Base-by-base conservation (phyloP, 2,329 filamentous ascomycete genomes). In the Cryphonectria nitschkei region DNA sequence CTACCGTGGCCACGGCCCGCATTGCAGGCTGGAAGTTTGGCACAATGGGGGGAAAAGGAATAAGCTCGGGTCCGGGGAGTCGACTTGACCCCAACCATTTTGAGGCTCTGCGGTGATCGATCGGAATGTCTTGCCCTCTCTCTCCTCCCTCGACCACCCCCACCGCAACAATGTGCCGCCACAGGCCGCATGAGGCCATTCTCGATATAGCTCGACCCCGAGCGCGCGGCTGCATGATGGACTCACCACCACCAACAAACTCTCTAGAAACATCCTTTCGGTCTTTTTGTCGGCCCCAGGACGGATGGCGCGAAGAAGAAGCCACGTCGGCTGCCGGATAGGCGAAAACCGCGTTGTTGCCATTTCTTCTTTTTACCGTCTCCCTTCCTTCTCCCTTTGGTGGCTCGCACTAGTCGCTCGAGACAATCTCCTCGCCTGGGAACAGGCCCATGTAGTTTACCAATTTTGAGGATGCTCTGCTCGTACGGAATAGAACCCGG, bases 141-240 rank as follows among this genome's bases (percentile, higher is more conserved):
- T 46, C 61, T 6, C 16, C 9, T 11, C n/a, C 22, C 9, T 37
- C 43, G 22, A 50, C 46, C 46, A n/a, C 19, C 63, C 39, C 63
- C 46, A 50, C 46, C 22, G 46, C 22, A 50, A 54, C 64, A 56
- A 19, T 56, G 19, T 54, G 64, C 46, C 46, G 50, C 63, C 22
- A 22, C 16, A 58, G 58, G 26, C 68, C 46, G 64, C 64, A 65
- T 32, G 34, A 67, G 29, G 67, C 64, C 65, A 65, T 64, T 34
- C 70, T 63, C 29, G 32, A 68, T 70, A 60, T 65, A 70, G 13
- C 29, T 26, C 46, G 68, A 60, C n/a, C 19, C 70, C 70, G 70
- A 68, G 56, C 68, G 67, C 19, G 7, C 22, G 22, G 11, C 41
- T 34, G n/a, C 52, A 41, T 43, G n/a, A 16, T 39, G 16, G 65